These are phyloP conservation scores for Angophora floribunda DNA, from an alignment of 345 rosid species.

Conservation along the genomic window DNA sequence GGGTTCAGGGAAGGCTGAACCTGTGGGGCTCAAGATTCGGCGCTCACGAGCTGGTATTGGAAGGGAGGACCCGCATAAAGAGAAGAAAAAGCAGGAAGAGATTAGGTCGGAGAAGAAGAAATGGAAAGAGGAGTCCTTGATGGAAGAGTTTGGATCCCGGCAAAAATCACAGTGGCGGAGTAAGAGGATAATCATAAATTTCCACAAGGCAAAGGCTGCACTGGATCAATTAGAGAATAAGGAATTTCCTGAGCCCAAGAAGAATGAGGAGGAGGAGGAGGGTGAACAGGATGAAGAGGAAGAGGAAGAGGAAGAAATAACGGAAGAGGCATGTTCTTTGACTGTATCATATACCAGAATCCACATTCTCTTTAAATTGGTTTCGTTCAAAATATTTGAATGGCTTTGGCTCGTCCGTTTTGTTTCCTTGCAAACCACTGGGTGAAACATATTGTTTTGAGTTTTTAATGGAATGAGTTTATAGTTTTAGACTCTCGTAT, in stretches of 20 bases:
- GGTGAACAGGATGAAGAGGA: slow-evolving; percentile 44
- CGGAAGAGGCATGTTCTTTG: slow-evolving; percentile 48
- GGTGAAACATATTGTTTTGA: not conserved
- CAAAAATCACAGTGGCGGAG: slow-evolving; percentile 78
- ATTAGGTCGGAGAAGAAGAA: slow-evolving; percentile 37
- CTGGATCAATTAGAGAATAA: slow-evolving; percentile 86
- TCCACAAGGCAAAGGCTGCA: slow-evolving; percentile 70
- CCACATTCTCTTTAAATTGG: not conserved
- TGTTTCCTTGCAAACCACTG: not conserved
- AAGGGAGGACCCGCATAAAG: slow-evolving; percentile 72
- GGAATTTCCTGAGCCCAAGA: slow-evolving; percentile 48
- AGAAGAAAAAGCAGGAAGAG: slow-evolving; percentile 70
- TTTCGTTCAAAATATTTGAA: not conserved
- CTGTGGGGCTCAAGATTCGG: slow-evolving; percentile 71
- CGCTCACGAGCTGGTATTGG: slow-evolving; percentile 89
- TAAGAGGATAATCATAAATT: slow-evolving; percentile 55
- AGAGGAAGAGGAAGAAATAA: slow-evolving; percentile 70
- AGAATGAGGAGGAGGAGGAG: slow-evolving; percentile 45
- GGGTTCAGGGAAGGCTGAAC: slow-evolving; percentile 63
- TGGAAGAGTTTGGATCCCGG: slow-evolving; percentile 76
- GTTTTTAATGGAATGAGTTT: not conserved
- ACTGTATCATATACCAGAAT: not conserved
- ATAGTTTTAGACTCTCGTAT: not conserved
- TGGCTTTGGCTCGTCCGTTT: not conserved
- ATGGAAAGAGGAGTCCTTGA: slow-evolving; percentile 52